phyloP scores from a whole-genome alignment of 2,329 filamentous ascomycete genomes.

The Colletotrichum lentis region DNA sequence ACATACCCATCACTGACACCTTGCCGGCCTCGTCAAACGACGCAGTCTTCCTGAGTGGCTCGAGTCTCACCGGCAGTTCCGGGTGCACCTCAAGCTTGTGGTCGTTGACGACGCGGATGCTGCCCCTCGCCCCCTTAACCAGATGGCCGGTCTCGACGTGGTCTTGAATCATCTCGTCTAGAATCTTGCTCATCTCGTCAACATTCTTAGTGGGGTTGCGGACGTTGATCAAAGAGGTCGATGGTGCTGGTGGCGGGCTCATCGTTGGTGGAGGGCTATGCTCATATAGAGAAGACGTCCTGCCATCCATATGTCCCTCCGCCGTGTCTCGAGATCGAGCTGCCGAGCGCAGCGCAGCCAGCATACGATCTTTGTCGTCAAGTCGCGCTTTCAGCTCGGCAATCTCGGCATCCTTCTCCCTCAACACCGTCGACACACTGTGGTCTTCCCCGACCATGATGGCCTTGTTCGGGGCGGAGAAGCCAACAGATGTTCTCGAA shows the following conservation, averaged over 20 bases:
- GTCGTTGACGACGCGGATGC: conserved; percentile 65
- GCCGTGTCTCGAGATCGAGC: conserved; percentile 86
- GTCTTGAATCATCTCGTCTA: conserved; percentile 96
- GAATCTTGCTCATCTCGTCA: conserved; percentile 90
- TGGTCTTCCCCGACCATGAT: conserved; percentile 82
- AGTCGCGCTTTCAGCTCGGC: conserved; percentile 86
- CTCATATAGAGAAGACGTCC: conserved; percentile 42
- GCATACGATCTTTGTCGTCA: conserved; percentile 95
- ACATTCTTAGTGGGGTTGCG: conserved; percentile 73
- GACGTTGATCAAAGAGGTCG: conserved; percentile 2
- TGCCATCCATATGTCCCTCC: conserved; percentile 55
- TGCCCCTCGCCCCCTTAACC: conserved; percentile 71
- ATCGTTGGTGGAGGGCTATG: conserved; percentile 33
- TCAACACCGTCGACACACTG: conserved; percentile 74
- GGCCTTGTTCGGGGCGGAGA: conserved; percentile 66
- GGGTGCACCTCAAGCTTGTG: conserved; percentile 51
- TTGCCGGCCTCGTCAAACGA: conserved; percentile 37
- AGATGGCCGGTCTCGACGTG: conserved; percentile 80
- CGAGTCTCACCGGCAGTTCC: conserved; percentile 49
- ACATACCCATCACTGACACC: conserved; percentile 42
- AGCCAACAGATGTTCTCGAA: conserved; percentile 81
- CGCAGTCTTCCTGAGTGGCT: conserved; percentile 52
- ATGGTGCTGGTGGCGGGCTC: conserved; percentile 36
- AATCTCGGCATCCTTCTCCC: conserved; percentile 93
- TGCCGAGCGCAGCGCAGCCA: conserved; percentile 83